phyloP scores from a whole-genome alignment of 345 rosid genomes.

The Erysimum cheiranthoides region DNA sequence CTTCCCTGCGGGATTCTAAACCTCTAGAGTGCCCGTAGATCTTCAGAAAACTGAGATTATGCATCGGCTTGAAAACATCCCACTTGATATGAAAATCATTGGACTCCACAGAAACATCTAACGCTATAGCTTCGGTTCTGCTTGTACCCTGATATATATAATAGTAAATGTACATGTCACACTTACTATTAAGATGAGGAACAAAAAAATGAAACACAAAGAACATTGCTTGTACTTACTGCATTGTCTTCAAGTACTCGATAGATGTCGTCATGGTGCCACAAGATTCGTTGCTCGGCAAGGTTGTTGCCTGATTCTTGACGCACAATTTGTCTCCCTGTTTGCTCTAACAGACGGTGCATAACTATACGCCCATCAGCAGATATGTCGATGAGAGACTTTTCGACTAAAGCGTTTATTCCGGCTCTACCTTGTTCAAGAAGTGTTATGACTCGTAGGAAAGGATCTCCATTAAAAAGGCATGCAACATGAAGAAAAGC shows the following conservation, averaged over 20 bases:
- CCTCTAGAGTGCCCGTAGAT: neutral
- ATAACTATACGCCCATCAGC: neutral
- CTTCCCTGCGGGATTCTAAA: neutral
- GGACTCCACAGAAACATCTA: neutral
- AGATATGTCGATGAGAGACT: constrained; percentile 29
- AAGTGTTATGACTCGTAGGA: neutral
- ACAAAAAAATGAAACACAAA: neutral
- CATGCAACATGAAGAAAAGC: constrained; percentile 26
- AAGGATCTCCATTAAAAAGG: constrained; percentile 25
- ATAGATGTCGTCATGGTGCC: constrained; percentile 3
- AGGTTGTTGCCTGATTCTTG: neutral
- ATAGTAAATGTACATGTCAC: neutral
- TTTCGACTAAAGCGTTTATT: neutral
- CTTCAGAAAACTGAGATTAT: constrained; percentile 28
- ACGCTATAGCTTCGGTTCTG: neutral
- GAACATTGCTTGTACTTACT: constrained; percentile 10
- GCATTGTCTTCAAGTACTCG: neutral
- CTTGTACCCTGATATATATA: constrained; percentile 3
- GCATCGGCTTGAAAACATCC: constrained; percentile 14
- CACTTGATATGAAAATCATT: neutral
- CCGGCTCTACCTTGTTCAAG: neutral
- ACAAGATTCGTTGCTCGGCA: neutral
- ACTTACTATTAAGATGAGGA: neutral
- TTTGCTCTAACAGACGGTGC: constrained; percentile 15
- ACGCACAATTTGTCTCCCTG: constrained; percentile 12